Evolutionary conservation across 108 stramenopile species (phyloP).

Genomic region (Seminavis robusta): DNA sequence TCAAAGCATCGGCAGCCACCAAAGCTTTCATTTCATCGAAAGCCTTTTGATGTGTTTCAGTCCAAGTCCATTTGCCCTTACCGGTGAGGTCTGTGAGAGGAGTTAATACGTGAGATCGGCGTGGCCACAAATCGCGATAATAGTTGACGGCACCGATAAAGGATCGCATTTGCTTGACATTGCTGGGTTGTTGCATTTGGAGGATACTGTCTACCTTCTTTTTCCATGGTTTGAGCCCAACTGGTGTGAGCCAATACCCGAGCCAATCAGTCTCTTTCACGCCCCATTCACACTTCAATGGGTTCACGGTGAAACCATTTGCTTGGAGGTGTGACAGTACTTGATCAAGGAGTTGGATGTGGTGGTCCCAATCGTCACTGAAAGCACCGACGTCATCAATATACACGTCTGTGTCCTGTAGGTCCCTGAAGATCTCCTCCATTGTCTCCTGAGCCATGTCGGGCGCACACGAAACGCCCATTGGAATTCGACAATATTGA

Average conservation of each 20-base stretch:
- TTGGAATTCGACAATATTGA: slow-evolving; percentile 32
- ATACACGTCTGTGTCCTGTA: slow-evolving; percentile 21
- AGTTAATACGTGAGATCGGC: slow-evolving; percentile 22
- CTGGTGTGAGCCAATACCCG: slow-evolving; percentile 47
- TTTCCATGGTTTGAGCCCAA: slow-evolving; percentile 31
- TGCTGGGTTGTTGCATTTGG: slow-evolving; percentile 16
- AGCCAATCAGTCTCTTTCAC: slow-evolving; percentile 43
- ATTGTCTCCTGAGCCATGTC: slow-evolving; percentile 39
- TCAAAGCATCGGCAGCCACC: slow-evolving; percentile 23
- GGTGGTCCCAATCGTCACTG: not conserved
- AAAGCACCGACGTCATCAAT: slow-evolving; percentile 33
- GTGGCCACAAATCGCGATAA: slow-evolving; percentile 37
- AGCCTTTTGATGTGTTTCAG: slow-evolving; percentile 13
- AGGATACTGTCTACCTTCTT: slow-evolving; percentile 36
- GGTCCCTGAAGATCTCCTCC: slow-evolving; percentile 25
- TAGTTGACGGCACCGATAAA: slow-evolving; percentile 45
- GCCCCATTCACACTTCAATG: slow-evolving; percentile 37
- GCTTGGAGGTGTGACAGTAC: slow-evolving; percentile 3
- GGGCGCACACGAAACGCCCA: slow-evolving; percentile 38
- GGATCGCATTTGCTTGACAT: slow-evolving; percentile 21
- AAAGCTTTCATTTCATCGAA: slow-evolving; percentile 47
- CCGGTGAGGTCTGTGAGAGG: slow-evolving; percentile 22
- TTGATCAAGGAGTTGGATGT: not conserved
- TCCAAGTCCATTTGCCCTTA: slow-evolving; percentile 9
- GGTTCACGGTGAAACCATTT: slow-evolving; percentile 38